Base-by-base conservation (phyloP, 164 flowering plant species). In the Protea cynaroides region DNA sequence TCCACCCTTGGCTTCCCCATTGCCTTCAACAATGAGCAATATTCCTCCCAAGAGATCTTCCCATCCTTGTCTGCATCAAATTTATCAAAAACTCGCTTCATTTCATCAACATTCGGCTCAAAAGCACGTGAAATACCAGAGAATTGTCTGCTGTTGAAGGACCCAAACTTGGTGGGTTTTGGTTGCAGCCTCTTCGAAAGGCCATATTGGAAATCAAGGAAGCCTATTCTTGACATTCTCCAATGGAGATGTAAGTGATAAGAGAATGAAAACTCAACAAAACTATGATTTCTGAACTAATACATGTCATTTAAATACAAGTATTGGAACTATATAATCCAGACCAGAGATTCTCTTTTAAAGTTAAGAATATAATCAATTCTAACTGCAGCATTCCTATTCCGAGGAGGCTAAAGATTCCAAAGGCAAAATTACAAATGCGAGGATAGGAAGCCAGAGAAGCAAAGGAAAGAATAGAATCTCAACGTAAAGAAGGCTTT, bases 61-160 rank as follows among this genome's bases (percentile, higher is more conserved):
- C 98, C 96, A 56, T 92, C 96, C 61, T 72, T 78, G 81, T 92
- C 76, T 17, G 80, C 18, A 58, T 89, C 91, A 55, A 88, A 80
- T 51, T 76, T 85, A 14, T 85, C 75, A 56, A 89, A 89, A 1
- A 87, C 91, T 44, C 60, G 73, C 78, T 56, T 81, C 82, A 90
- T 76, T 74, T 92, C 96, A 0, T n/a, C n/a, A n/a, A n/a, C 29
- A 55, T 73, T 78, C 18, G 84, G 84, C 63, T 67, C 76, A 75
- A 70, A 81, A 11, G 62, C 21, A 0, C 76, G 78, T 6, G n/a
- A n/a, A 5, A 65, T 6, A n/a, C 76, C 70, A 0, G 90, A 82
- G 58, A n/a, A 50, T 50, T 79, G 82, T 22, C 83, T 70, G 58
- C 72, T 71, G 3, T 64, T 62, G 1, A 56, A 66, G 49, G 89